These are phyloP conservation scores for Lolium rigidum DNA, from an alignment of 176 grass and related monocot species.

Conservation along the genomic window DNA sequence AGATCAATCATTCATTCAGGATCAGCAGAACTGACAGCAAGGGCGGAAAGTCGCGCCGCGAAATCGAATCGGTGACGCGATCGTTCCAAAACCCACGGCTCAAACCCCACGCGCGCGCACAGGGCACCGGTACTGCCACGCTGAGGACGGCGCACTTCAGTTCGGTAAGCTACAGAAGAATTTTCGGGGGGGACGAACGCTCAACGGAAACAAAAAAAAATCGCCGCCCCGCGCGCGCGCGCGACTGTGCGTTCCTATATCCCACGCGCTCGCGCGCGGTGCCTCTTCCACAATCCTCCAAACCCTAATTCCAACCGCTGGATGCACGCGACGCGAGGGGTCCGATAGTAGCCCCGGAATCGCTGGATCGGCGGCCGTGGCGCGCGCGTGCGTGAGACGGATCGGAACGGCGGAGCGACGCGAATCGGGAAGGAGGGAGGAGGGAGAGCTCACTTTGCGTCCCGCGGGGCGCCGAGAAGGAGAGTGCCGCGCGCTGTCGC, in stretches of 20 bases:
- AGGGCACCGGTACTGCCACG: not conserved
- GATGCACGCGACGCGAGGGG: not conserved
- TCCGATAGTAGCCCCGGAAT: not conserved
- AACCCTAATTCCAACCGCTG: not conserved
- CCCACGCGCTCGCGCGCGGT: not conserved
- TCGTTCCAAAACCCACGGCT: too few relatives aligned
- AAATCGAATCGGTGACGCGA: not conserved
- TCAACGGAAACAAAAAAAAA: not conserved
- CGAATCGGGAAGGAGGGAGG: too few relatives aligned
- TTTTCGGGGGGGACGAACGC: not conserved
- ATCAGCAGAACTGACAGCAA: not conserved
- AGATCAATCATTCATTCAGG: not conserved
- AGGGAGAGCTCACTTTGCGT: conserved; percentile 26
- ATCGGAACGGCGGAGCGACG: not conserved
- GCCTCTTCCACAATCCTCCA: not conserved
- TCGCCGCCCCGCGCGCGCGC: not conserved
- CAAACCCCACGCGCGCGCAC: not conserved
- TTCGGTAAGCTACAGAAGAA: not conserved
- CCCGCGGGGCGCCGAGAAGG: conserved; percentile 3
- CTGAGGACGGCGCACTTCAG: not conserved
- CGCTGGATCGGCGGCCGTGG: not conserved
- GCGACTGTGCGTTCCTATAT: not conserved
- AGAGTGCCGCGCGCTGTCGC: too few relatives aligned
- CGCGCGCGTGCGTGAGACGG: not conserved
- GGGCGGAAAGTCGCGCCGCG: not conserved